These are phyloP conservation scores for Naganishia albida DNA, from an alignment of 1,284 basidiomycete genomes.

Conservation along the genomic window DNA sequence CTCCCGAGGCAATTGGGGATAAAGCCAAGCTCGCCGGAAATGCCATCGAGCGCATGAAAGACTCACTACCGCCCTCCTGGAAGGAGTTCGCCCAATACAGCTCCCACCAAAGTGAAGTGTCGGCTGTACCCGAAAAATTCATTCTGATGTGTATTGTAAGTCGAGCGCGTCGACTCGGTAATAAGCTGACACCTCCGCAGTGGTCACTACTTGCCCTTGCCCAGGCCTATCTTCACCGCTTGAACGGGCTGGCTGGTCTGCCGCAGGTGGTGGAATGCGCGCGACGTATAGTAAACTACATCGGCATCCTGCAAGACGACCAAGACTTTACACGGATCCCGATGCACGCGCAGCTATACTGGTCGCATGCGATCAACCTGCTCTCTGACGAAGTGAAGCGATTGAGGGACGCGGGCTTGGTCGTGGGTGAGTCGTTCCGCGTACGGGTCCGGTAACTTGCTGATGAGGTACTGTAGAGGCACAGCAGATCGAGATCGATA, in stretches of 20 bases:
- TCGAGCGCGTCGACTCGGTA: neutral
- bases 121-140: constrained; percentile 16
- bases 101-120: neutral
- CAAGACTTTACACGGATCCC: constrained; percentile 13
- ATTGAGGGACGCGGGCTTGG: neutral
- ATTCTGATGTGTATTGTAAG: constrained; percentile 18
- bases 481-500: constrained; percentile 14
- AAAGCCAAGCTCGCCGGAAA: neutral
- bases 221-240: constrained; percentile 11
- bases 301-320: constrained; percentile 9
- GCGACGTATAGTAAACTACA: constrained; percentile 1
- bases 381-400: constrained; percentile 4
- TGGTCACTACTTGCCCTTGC: constrained; percentile 11
- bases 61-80: constrained; percentile 8
- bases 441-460: neutral
- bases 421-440: neutral
- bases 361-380: constrained; percentile 23
- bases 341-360: constrained; percentile 23
- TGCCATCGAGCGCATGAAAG: constrained; percentile 9
- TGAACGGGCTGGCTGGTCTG: neutral
- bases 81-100: constrained; percentile 4
- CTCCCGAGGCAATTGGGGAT: constrained; percentile 2
- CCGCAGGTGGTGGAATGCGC: constrained; percentile 2
- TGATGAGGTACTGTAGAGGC: neutral
- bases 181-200: neutral